phyloP scores from a whole-genome alignment of 2,329 filamentous ascomycete species.

The Talaromyces sp. region DNA sequence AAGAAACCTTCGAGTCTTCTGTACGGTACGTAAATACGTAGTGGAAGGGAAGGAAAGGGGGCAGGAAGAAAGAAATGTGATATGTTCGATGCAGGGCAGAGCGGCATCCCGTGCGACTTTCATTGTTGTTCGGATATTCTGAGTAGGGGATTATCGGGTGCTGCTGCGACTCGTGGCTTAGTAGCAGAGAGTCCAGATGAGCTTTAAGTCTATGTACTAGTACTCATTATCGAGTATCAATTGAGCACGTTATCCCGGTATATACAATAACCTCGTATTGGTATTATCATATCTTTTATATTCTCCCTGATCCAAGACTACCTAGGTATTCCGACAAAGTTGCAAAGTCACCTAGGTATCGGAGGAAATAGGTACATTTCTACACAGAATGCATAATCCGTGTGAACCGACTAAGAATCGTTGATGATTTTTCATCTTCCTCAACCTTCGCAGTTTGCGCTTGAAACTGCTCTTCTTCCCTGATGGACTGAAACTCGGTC shows the following conservation, averaged over 20 bases:
- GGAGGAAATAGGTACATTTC: not conserved
- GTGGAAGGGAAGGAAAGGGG: not conserved
- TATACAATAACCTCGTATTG: not conserved
- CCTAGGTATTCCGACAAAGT: not conserved
- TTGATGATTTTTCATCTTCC: not conserved
- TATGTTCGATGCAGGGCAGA: not conserved
- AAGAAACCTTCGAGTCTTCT: not conserved
- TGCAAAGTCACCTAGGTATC: not conserved
- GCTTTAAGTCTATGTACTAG: not conserved
- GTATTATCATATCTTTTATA: not conserved
- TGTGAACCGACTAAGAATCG: not conserved
- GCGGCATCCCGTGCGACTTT: not conserved
- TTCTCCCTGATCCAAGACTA: not conserved
- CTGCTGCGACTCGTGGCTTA: not conserved
- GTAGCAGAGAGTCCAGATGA: too few relatives aligned
- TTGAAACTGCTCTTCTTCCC: constrained; percentile 2
- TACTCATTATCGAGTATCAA: not conserved
- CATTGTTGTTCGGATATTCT: not conserved
- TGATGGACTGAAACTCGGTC: constrained; percentile 12
- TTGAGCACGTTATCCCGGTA: not conserved
- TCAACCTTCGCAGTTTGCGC: not conserved
- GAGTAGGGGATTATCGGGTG: not conserved
- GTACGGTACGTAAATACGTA: not conserved
- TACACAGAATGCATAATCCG: not conserved
- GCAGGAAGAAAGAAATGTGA: not conserved